These are phyloP conservation scores for Eucalyptus regnans DNA, from an alignment of 345 rosid species.

Conservation along the genomic window DNA sequence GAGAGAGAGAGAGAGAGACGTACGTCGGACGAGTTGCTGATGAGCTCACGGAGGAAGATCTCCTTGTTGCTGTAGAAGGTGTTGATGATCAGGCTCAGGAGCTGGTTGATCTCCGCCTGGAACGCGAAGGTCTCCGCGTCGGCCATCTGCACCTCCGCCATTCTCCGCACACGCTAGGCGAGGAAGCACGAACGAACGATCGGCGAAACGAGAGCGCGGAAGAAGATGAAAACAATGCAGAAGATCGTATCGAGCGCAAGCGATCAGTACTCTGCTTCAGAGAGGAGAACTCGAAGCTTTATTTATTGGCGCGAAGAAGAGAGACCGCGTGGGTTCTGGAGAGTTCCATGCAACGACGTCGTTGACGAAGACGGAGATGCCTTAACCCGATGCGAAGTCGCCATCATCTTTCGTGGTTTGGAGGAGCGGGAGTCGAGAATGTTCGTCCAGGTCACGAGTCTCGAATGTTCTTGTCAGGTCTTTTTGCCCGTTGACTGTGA, in stretches of 20 bases:
- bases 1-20: background rate
- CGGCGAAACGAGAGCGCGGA: background rate
- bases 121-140: constrained; percentile 3
- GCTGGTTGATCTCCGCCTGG: constrained; percentile 8
- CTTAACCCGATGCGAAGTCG: background rate
- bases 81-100: constrained; percentile 5
- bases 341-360: background rate
- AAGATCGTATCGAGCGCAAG: background rate
- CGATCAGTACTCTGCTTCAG: background rate
- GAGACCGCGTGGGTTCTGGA: background rate
- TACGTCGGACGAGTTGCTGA: constrained; percentile 6
- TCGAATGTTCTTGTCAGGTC: background rate
- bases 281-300: background rate
- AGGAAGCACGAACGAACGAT: background rate
- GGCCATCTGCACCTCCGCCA: constrained; percentile 3
- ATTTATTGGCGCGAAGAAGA: background rate
- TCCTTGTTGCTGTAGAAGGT: constrained; percentile 9
- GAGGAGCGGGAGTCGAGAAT: background rate
- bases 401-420: background rate
- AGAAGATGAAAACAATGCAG: background rate
- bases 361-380: background rate
- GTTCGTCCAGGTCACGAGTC: background rate
- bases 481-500: background rate
- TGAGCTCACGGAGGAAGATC: constrained; percentile 3
- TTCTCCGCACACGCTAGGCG: background rate